phyloP scores from a whole-genome alignment of 768 basidiomycete genomes.

The Tricholoma flavovirens region DNA sequence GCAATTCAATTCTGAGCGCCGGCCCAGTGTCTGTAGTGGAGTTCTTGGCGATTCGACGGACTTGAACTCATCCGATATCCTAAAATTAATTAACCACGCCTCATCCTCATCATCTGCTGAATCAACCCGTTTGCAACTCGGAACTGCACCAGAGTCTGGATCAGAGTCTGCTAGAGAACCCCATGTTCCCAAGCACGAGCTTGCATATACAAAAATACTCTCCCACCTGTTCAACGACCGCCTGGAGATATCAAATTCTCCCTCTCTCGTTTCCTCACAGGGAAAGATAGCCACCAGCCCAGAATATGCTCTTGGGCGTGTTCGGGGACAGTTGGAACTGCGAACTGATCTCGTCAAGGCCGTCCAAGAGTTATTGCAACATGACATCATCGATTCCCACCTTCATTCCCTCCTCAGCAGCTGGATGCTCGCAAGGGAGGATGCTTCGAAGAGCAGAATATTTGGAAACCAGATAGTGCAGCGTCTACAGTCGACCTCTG shows the following conservation, averaged over 20 bases:
- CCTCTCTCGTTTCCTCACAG: slow-evolving; percentile 59
- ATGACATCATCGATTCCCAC: slow-evolving; percentile 40
- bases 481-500: slow-evolving; percentile 36
- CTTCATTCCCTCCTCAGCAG: slow-evolving; percentile 69
- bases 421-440: slow-evolving; percentile 79
- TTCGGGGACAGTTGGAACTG: slow-evolving; percentile 75
- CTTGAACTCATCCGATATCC: slow-evolving; percentile 38
- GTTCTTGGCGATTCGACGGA: slow-evolving; percentile 48
- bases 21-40: slow-evolving; percentile 56
- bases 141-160: slow-evolving; percentile 23
- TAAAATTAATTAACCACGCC: slow-evolving; percentile 44
- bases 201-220: slow-evolving; percentile 87
- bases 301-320: slow-evolving; percentile 89
- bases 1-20: slow-evolving; percentile 39
- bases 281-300: slow-evolving; percentile 83
- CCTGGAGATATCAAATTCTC: slow-evolving; percentile 82
- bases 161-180: slow-evolving; percentile 33
- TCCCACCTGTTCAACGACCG: slow-evolving; percentile 72
- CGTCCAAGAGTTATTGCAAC: slow-evolving; percentile 61
- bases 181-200: slow-evolving; percentile 85
- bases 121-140: slow-evolving; percentile 45
- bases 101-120: slow-evolving; percentile 20
- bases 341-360: slow-evolving; percentile 60
- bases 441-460: slow-evolving; percentile 51
- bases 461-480: slow-evolving; percentile 54